A percentile compares a stretch with the other conserved stretches of the same genome.
phyloP scores from a whole-genome alignment of 495 filamentous ascomycete genomes.

The Talaromyces stipitatus region DNA sequence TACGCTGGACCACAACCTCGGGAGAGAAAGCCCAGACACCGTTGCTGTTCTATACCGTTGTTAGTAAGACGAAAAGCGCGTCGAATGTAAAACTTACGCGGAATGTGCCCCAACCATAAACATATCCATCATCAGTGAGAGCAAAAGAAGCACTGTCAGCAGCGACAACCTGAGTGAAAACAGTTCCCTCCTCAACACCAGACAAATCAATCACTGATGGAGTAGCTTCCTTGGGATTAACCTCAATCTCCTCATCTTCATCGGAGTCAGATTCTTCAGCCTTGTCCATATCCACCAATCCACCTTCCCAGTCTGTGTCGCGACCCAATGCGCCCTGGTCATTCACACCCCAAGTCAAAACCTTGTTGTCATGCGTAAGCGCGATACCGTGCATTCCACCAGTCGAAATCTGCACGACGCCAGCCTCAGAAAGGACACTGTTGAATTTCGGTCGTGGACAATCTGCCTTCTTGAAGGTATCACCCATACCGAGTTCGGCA shows the following conservation, averaged over 20 bases:
- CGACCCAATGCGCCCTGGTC: slow-evolving; percentile 61
- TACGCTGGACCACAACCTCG: slow-evolving; percentile 24
- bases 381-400: slow-evolving; percentile 63
- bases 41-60: slow-evolving; percentile 44
- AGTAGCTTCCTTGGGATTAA: slow-evolving; percentile 54
- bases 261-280: slow-evolving; percentile 29
- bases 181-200: slow-evolving; percentile 42
- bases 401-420: slow-evolving; percentile 52
- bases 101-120: slow-evolving; percentile 71
- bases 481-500: slow-evolving; percentile 48
- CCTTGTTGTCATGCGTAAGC: slow-evolving; percentile 55
- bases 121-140: slow-evolving; percentile 53
- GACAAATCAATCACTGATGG: slow-evolving; percentile 41
- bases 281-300: slow-evolving; percentile 40
- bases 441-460: slow-evolving; percentile 47
- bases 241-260: slow-evolving; percentile 39
- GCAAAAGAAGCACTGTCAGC: slow-evolving; percentile 57
- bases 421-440: slow-evolving; percentile 38
- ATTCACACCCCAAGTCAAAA: slow-evolving; percentile 69
- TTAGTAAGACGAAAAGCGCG: background rate
- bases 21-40: slow-evolving; percentile 63
- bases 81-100: slow-evolving; percentile 32
- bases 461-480: slow-evolving; percentile 32
- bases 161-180: slow-evolving; percentile 52
- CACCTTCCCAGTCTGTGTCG: slow-evolving; percentile 46